Percentiles rank a stretch among this genome's conserved stretches.
Evolutionary conservation across 306 rosid species (phyloP).

Genomic region (Psophocarpus tetragonolobus): DNA sequence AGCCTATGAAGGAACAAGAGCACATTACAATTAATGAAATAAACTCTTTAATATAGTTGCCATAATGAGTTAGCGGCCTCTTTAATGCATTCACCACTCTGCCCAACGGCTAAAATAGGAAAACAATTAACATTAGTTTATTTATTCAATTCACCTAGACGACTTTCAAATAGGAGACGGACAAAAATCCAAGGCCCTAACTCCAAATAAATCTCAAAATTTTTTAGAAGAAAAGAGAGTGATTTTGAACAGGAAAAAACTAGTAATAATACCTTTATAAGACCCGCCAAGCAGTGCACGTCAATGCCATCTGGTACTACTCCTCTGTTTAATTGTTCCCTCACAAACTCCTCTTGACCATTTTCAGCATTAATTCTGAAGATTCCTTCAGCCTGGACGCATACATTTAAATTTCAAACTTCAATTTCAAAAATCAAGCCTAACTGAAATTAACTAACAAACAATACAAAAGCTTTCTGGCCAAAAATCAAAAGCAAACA

Average conservation of each 20-base stretch:
- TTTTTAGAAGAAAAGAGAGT: neutral
- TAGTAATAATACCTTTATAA: constrained; percentile 74
- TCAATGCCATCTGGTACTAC: constrained; percentile 77
- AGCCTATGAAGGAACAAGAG: constrained; percentile 58
- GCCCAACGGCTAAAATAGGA: constrained; percentile 13
- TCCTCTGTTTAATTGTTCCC: constrained; percentile 90
- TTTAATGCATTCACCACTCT: constrained; percentile 22
- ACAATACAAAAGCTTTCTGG: constrained; percentile 18
- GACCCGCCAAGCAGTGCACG: constrained; percentile 94
- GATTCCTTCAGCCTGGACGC: constrained; percentile 92
- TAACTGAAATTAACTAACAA: constrained; percentile 25
- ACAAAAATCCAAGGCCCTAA: constrained; percentile 22
- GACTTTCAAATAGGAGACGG: constrained; percentile 21
- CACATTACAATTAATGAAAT: constrained; percentile 31
- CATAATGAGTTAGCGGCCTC: constrained; percentile 24
- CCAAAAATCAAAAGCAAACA: neutral
- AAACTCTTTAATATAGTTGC: neutral
- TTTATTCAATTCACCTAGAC: constrained; percentile 4
- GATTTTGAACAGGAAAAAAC: neutral
- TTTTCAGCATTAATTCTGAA: constrained; percentile 93
- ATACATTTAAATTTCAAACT: constrained; percentile 22
- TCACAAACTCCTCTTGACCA: constrained; percentile 88
- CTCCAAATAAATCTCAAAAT: constrained; percentile 2
- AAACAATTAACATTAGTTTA: constrained; percentile 25
- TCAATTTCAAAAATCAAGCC: constrained; percentile 39